Percentiles rank a stretch among this genome's conserved stretches.
Evolutionary conservation across 345 rosid species (phyloP).

Genomic region (Draba incana): DNA sequence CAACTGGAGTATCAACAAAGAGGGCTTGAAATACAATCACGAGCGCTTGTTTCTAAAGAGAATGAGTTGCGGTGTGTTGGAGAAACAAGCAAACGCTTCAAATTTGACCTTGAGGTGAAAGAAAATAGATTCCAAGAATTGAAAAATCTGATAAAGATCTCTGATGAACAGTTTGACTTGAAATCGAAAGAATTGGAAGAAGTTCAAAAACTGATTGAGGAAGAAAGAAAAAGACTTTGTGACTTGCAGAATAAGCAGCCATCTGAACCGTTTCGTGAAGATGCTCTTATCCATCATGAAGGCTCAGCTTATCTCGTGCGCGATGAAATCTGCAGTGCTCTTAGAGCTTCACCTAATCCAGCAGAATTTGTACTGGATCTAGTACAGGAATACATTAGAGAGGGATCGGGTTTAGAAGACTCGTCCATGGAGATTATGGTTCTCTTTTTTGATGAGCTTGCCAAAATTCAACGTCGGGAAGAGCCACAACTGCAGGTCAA

Average conservation of each 20-base stretch:
- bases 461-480: neutral
- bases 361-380: slow-evolving; percentile 26
- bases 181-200: too few species aligned
- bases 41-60: too few species aligned
- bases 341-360: slow-evolving; percentile 25
- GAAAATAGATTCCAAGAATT: slow-evolving; percentile 4
- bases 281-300: neutral
- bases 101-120: too few species aligned
- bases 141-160: slow-evolving; percentile 8
- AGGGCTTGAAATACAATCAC: too few species aligned
- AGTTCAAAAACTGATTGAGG: too few species aligned
- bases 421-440: slow-evolving; percentile 11
- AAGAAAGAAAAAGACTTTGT: too few species aligned
- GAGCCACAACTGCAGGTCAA: slow-evolving; percentile 11
- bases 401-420: neutral
- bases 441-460: slow-evolving; percentile 22
- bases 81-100: too few species aligned
- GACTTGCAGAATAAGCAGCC: neutral
- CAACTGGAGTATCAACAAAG: too few species aligned
- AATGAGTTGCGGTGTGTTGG: too few species aligned
- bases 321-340: slow-evolving; percentile 12
- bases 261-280: neutral
- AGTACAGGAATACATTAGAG: slow-evolving; percentile 3
- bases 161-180: slow-evolving; percentile 7
- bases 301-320: slow-evolving; percentile 7